Evolutionary conservation across 169 alveolate species (phyloP).

Genomic region (Plasmodium chabaudi): DNA sequence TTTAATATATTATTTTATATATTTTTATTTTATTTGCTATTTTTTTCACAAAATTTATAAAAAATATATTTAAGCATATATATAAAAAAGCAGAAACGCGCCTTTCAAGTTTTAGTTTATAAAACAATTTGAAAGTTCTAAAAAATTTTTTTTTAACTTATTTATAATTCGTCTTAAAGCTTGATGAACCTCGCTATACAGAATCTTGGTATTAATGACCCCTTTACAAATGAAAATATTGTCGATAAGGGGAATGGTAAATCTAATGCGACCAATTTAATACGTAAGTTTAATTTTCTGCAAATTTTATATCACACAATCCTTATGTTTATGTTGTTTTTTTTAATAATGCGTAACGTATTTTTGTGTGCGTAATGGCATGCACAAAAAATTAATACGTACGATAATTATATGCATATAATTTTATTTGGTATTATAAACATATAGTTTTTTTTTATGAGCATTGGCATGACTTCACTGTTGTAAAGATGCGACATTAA

Average conservation of each 20-base stretch:
- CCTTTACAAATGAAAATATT: constrained; percentile 76
- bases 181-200: constrained; percentile 77
- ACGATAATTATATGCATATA: no score
- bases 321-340: no score
- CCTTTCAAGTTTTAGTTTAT: no score
- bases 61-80: background rate
- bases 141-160: background rate
- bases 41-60: constrained; percentile 1
- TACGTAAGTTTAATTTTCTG: constrained; percentile 35
- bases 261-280: constrained; percentile 70
- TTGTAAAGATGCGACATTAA: no score
- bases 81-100: background rate
- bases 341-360: no score
- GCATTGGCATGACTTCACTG: no score
- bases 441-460: no score
- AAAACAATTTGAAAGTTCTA: no score
- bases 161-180: constrained; percentile 49
- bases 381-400: no score
- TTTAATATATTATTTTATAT: background rate
- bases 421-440: no score
- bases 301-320: no score
- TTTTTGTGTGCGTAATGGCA: no score
- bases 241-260: constrained; percentile 77
- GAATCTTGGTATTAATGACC: constrained; percentile 77
- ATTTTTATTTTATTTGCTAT: background rate